phyloP scores from a whole-genome alignment of 257 asterid genomes.

The Paulownia fortunei region DNA sequence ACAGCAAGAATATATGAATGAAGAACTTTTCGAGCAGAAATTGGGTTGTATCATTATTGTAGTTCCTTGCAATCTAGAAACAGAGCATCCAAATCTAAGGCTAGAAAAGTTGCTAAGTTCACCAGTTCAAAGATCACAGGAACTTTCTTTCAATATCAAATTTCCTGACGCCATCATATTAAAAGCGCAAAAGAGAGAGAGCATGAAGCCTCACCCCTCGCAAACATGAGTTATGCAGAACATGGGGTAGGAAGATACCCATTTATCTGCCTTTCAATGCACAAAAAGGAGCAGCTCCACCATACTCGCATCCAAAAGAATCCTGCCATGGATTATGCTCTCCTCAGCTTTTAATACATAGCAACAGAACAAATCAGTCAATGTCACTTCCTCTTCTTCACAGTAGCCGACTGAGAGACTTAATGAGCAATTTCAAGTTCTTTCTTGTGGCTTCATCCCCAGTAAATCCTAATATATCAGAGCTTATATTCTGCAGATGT shows the following conservation, averaged over 20 bases:
- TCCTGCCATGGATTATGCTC: background rate
- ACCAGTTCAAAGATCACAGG: conserved; percentile 3
- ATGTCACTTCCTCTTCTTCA: conserved; percentile 35
- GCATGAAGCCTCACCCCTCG: conserved; percentile 7
- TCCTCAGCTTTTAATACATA: background rate
- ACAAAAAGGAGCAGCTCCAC: conserved; percentile 18
- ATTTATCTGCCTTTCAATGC: conserved; percentile 10
- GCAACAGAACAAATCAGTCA: conserved; percentile 2
- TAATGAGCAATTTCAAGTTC: conserved; percentile 82
- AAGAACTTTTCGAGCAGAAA: background rate
- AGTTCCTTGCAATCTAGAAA: conserved; percentile 22
- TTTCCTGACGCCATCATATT: background rate
- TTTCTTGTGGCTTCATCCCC: conserved; percentile 92
- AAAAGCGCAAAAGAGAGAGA: conserved; percentile 12
- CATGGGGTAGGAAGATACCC: background rate
- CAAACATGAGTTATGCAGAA: background rate
- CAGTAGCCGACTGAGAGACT: conserved; percentile 87
- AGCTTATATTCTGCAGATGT: conserved; percentile 78
- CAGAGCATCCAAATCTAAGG: conserved; percentile 5
- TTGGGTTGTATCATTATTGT: background rate
- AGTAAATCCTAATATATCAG: conserved; percentile 83
- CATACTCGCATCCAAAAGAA: conserved; percentile 2
- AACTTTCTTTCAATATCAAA: background rate
- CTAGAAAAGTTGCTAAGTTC: conserved; percentile 10
- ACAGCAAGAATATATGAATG: background rate